Base-by-base conservation (phyloP, 768 basidiomycete genomes). In the Phylloporus arenicola region DNA sequence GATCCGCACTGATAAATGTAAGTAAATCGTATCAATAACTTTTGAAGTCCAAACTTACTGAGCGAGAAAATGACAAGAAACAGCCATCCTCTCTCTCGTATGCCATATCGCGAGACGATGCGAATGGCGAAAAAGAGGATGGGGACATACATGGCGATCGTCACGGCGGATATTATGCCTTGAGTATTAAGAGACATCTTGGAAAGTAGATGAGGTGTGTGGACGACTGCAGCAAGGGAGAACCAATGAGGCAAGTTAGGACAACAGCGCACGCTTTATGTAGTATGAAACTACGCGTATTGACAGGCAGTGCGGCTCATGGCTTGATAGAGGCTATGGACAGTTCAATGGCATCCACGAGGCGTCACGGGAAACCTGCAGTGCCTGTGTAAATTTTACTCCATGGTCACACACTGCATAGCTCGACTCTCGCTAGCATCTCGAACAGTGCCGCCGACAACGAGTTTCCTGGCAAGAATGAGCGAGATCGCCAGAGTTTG, bases 61-160 rank as follows among this genome's bases (percentile, higher is more conserved):
- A 77, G 53, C 11, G 82, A 75, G 53, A 87, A 84, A 12, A 83
- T 65, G 40, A 78, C 71, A n/a, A 86, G 71, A 54, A 79, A 78
- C n/a, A 86, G 64, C 83, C 83, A 88, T 51, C 82, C 85, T 27
- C 75, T 79, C 63, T 82, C 77, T 38, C 75, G 72, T 50, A 77
- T 64, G 56, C 84, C 79, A 71, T 86, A 81, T 29, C 74, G 78
- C 44, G 73, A 59, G 43, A 74, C 65, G 42, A 84, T 64, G 37
- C 73, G 61, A 43, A 75, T 27, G 1, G 79, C 72, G 33, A 82
- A 46, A 45, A 70, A 53, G 19, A 77, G 63, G 57, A 86, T 63
- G 24, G 83, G 86, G 25, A 75, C 59, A 64, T 85, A 87, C 53
- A 82, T 76, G 13, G 67, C 78, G 40, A 88, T 70, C 55, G 79